A percentile compares a stretch with the other conserved stretches of the same genome.
phyloP scores from a whole-genome alignment of 176 grass and related monocot species.

The Echinochloa phyllopogon region DNA sequence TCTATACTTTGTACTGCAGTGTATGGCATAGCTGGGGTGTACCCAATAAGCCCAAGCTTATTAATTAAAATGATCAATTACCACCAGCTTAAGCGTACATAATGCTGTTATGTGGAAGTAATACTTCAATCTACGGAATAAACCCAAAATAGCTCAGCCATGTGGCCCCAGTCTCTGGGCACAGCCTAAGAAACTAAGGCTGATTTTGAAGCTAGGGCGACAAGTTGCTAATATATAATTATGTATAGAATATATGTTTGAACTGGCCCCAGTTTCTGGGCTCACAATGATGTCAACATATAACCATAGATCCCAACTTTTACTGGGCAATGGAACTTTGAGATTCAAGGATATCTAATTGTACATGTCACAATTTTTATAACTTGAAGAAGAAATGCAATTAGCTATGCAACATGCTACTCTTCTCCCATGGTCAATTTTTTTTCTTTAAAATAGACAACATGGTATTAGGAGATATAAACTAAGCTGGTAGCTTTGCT shows the following conservation, averaged over 20 bases:
- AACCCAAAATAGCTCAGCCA: not conserved
- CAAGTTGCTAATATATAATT: not conserved
- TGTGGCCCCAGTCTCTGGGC: not conserved
- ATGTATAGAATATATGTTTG: not conserved
- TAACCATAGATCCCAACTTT: not conserved
- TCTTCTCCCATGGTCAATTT: not conserved
- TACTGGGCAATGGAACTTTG: not conserved
- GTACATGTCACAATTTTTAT: not conserved
- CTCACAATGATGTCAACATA: not conserved
- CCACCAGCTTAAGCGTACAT: not conserved
- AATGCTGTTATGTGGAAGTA: not conserved
- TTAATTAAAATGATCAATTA: not conserved
- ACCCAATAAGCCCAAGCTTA: not conserved
- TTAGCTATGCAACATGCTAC: slow-evolving; percentile 1
- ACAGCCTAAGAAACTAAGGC: not conserved
- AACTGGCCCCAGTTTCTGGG: no score
- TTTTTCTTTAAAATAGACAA: not conserved
- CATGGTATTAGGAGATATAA: not conserved
- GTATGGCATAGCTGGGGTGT: not conserved
- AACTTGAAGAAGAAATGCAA: slow-evolving; percentile 1
- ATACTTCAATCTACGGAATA: not conserved
- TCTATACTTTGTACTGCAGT: not conserved
- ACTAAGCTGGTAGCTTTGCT: not conserved
- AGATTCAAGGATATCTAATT: not conserved
- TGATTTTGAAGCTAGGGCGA: not conserved